These are phyloP conservation scores for Penicillium mononematosum DNA, from an alignment of 495 filamentous ascomycete genomes.

Conservation along the genomic window DNA sequence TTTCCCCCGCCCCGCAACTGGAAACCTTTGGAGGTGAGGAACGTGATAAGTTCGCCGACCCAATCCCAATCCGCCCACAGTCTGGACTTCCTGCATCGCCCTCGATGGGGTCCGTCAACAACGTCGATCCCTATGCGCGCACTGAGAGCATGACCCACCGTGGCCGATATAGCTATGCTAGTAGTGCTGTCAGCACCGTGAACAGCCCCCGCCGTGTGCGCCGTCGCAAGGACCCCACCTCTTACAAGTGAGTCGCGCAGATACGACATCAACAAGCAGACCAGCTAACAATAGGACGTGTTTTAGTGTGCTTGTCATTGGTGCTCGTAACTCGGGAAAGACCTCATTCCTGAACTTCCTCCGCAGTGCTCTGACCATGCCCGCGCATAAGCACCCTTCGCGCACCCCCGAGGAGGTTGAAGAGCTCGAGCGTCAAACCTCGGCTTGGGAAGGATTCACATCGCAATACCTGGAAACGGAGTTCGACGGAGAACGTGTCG, in stretches of 20 bases:
- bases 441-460: constrained; percentile 66
- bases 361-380: constrained; percentile 74
- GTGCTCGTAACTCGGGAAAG: constrained; percentile 86
- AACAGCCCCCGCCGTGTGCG: constrained; percentile 92
- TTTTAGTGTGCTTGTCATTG: constrained; percentile 86
- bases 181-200: constrained; percentile 84
- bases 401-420: constrained; percentile 55
- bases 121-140: constrained; percentile 73
- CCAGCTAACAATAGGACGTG: constrained; percentile 12
- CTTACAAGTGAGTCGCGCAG: constrained; percentile 82
- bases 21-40: constrained; percentile 72
- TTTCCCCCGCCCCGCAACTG: constrained; percentile 63
- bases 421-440: constrained; percentile 35
- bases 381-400: constrained; percentile 66
- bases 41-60: constrained; percentile 35
- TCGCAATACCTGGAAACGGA: constrained; percentile 92
- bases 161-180: constrained; percentile 95
- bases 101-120: constrained; percentile 44
- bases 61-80: constrained; percentile 20
- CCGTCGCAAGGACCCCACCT: constrained; percentile 92
- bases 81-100: constrained; percentile 19
- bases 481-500: constrained; percentile 87
- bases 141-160: constrained; percentile 96
- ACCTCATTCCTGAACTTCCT: constrained; percentile 97
- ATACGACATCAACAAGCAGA: neutral